Percentiles rank a stretch among this genome's conserved stretches.
Conservation (phyloP, 2,329 filamentous ascomycete species). For the Waltergamsia citrina region DNA sequence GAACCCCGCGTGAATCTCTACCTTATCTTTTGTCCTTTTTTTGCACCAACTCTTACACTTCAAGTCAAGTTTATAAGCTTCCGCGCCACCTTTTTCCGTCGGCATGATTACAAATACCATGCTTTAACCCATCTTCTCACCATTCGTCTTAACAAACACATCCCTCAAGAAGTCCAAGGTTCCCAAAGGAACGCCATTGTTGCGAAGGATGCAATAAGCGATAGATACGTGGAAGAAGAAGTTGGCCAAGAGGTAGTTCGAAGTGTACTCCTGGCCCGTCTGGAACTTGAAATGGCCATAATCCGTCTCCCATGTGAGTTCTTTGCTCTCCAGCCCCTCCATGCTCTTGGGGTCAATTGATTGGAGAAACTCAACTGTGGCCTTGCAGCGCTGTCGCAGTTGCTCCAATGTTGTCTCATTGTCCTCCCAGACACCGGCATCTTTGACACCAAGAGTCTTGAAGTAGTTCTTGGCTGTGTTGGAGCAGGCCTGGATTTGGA, state of each 20-base stretch:
- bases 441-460: conserved; percentile 6
- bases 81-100: too few relatives aligned
- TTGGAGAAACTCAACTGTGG: conserved; percentile 18
- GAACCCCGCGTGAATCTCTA: too few relatives aligned
- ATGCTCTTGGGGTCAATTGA: conserved; percentile 12
- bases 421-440: conserved; percentile 8
- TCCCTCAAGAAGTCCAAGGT: conserved; percentile 40
- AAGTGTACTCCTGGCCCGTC: conserved; percentile 28
- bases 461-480: conserved; percentile 11
- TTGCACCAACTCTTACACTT: too few relatives aligned
- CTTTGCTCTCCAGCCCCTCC: conserved; percentile 11
- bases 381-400: conserved; percentile 15
- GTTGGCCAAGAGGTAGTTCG: conserved; percentile 40
- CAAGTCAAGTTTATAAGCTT: too few relatives aligned
- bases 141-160: background rate
- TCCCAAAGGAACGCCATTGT: conserved; percentile 46
- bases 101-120: too few relatives aligned
- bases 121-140: too few relatives aligned
- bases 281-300: conserved; percentile 15
- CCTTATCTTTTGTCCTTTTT: too few relatives aligned
- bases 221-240: conserved; percentile 51
- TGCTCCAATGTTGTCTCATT: conserved; percentile 18
- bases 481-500: conserved; percentile 11
- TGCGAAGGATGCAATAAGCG: conserved; percentile 47
- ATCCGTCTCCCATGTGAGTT: conserved; percentile 13